These are phyloP conservation scores for Eimeria falciformis DNA, from an alignment of 169 alveolate species.

Conservation along the genomic window DNA sequence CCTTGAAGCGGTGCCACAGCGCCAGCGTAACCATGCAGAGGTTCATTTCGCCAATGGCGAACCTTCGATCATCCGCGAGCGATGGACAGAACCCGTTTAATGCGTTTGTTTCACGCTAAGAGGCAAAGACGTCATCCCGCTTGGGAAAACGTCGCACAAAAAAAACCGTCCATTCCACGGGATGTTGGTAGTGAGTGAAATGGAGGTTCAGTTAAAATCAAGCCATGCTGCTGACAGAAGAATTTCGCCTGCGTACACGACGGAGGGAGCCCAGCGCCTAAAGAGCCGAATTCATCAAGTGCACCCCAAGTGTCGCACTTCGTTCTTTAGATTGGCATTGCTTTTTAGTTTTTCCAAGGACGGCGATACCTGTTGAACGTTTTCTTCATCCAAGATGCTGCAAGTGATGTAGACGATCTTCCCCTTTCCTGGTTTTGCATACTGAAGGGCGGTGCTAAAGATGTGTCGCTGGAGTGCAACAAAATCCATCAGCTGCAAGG, in stretches of 20 bases:
- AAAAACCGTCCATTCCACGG: slow-evolving; percentile 96
- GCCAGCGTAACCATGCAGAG: too few relatives aligned
- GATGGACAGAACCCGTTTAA: too few relatives aligned
- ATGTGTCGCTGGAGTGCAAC: slow-evolving; percentile 86
- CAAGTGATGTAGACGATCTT: slow-evolving; percentile 94
- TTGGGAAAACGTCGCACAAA: slow-evolving; percentile 88
- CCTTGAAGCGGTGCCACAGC: too few relatives aligned
- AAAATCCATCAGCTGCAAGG: slow-evolving; percentile 62
- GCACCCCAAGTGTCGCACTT: too few relatives aligned
- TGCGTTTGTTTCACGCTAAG: too few relatives aligned
- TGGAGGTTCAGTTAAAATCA: slow-evolving; percentile 87
- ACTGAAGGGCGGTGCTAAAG: slow-evolving; percentile 85
- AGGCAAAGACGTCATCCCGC: too few relatives aligned
- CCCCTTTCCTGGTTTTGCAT: slow-evolving; percentile 88
- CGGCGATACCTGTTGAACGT: slow-evolving; percentile 83
- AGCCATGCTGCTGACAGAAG: slow-evolving; percentile 83
- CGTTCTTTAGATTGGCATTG: too few relatives aligned
- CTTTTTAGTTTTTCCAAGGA: too few relatives aligned
- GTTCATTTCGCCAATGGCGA: too few relatives aligned
- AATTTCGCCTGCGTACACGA: slow-evolving; percentile 81
- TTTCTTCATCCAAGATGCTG: slow-evolving; percentile 91
- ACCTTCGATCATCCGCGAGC: too few relatives aligned
- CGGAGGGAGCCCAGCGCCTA: not conserved
- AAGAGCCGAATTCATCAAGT: too few relatives aligned
- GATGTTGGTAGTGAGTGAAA: slow-evolving; percentile 91